Evolutionary conservation across 2,329 filamentous ascomycete species (phyloP).

Genomic region (Chalaropsis ovoidea): DNA sequence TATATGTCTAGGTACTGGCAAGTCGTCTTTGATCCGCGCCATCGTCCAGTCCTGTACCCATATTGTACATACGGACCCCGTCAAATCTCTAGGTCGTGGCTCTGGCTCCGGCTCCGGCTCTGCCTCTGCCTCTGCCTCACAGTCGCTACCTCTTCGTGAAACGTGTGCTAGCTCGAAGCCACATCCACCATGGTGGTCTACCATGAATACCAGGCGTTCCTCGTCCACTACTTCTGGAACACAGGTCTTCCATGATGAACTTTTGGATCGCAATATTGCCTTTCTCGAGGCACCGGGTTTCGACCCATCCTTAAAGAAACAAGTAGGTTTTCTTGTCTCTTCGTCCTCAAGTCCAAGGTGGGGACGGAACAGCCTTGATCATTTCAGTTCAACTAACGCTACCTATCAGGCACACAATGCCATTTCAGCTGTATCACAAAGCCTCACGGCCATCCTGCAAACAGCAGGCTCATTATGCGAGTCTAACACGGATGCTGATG

Average conservation of each 20-base stretch:
- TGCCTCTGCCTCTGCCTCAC: conserved; percentile 34
- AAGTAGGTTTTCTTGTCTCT: conserved; percentile 38
- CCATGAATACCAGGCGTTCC: conserved; percentile 50
- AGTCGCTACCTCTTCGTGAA: conserved; percentile 37
- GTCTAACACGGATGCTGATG: conserved; percentile 41
- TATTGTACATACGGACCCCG: conserved; percentile 81
- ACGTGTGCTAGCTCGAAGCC: conserved; percentile 71
- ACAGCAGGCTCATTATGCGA: not conserved
- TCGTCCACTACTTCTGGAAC: conserved; percentile 40
- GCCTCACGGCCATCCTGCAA: not conserved
- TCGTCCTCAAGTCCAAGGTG: not conserved
- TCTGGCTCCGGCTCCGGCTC: conserved; percentile 34
- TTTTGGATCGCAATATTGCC: conserved; percentile 84
- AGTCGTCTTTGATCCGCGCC: conserved; percentile 79
- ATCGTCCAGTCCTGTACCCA: conserved; percentile 80
- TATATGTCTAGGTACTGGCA: conserved; percentile 56
- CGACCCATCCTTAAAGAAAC: conserved; percentile 28
- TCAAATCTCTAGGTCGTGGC: conserved; percentile 34
- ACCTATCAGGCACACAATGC: not conserved
- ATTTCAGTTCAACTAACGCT: not conserved
- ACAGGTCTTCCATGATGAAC: conserved; percentile 50
- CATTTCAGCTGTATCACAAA: conserved; percentile 5
- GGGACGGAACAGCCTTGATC: not conserved
- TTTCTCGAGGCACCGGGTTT: conserved; percentile 71
- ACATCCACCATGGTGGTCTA: conserved; percentile 83